These are phyloP conservation scores for Aureobasidium uvarum DNA, from an alignment of 2,329 filamentous ascomycete species.

Conservation along the genomic window DNA sequence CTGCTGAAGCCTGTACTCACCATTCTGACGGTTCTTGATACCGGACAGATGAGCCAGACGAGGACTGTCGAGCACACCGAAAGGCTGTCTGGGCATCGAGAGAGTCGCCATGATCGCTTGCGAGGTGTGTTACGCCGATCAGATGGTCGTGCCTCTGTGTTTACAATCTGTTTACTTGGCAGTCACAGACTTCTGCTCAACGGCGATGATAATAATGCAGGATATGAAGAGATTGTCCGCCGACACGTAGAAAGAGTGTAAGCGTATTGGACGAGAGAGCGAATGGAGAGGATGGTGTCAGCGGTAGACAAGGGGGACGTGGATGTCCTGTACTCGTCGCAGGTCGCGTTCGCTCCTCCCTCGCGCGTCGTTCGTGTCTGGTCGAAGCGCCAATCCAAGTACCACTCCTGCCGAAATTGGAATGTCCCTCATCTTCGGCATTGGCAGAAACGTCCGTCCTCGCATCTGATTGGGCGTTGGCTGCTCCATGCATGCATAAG, in stretches of 20 bases:
- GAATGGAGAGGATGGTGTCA: constrained; percentile 7
- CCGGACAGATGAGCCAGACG: constrained; percentile 70
- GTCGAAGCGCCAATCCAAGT: constrained; percentile 5
- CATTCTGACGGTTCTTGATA: constrained; percentile 72
- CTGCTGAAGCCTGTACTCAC: constrained; percentile 39
- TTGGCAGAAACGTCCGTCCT: background rate
- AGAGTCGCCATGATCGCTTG: constrained; percentile 35
- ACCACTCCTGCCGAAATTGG: constrained; percentile 21
- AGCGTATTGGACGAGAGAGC: constrained; percentile 17
- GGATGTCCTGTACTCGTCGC: constrained; percentile 13
- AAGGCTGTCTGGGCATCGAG: constrained; percentile 61
- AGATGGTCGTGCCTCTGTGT: background rate
- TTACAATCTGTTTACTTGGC: constrained; percentile 19
- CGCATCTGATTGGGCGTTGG: background rate
- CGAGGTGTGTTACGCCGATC: background rate
- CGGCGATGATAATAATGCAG: constrained; percentile 16
- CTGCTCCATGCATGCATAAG: constrained; percentile 6
- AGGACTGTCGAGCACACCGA: constrained; percentile 67
- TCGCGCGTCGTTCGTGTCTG: constrained; percentile 16
- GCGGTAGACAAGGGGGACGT: constrained; percentile 16
- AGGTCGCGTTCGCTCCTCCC: constrained; percentile 23
- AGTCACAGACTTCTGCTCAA: constrained; percentile 4
- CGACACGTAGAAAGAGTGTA: constrained; percentile 16
- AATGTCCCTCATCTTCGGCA: constrained; percentile 4
- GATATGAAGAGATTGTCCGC: background rate